Evolutionary conservation across 805 yeast genomes (phyloP).

Genomic region (Suhomyces kilbournensis): DNA sequence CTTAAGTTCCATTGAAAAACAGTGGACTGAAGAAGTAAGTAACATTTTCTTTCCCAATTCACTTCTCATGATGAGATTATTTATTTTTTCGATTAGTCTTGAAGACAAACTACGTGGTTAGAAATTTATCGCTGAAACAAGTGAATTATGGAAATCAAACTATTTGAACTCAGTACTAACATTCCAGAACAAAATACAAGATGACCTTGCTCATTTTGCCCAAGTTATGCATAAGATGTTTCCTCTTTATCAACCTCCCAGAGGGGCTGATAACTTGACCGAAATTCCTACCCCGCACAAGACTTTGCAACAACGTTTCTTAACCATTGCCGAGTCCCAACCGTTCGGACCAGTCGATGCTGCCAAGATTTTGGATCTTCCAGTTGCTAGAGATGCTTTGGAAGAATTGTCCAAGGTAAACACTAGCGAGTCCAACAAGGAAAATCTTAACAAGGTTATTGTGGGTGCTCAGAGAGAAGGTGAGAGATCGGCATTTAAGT

Average conservation of each 20-base stretch:
- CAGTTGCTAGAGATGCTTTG: conserved; percentile 82
- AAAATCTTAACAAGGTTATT: conserved; percentile 29
- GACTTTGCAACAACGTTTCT: conserved; percentile 75
- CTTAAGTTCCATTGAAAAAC: conserved; percentile 61
- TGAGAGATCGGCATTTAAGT: conserved; percentile 69
- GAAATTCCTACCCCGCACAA: conserved; percentile 90
- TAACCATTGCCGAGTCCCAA: conserved; percentile 89
- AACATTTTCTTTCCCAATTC: background rate
- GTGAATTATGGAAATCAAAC: background rate
- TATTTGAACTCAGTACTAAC: conserved; percentile 8
- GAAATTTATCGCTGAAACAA: conserved; percentile 25
- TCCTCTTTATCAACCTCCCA: conserved; percentile 56
- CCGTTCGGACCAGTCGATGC: conserved; percentile 97
- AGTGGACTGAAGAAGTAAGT: conserved; percentile 62
- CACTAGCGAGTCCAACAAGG: conserved; percentile 37
- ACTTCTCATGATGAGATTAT: conserved; percentile 44
- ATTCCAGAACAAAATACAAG: conserved; percentile 10
- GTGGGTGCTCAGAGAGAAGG: conserved; percentile 62
- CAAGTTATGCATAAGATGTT: conserved; percentile 72
- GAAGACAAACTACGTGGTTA: conserved; percentile 64
- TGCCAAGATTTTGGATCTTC: conserved; percentile 74
- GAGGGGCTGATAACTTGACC: conserved; percentile 70
- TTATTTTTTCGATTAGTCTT: conserved; percentile 68
- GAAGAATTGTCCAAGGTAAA: conserved; percentile 64
- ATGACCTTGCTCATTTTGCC: conserved; percentile 60